Conservation (phyloP, 352 stramenopile genomes). For the Phytophthora palmivora region DNA sequence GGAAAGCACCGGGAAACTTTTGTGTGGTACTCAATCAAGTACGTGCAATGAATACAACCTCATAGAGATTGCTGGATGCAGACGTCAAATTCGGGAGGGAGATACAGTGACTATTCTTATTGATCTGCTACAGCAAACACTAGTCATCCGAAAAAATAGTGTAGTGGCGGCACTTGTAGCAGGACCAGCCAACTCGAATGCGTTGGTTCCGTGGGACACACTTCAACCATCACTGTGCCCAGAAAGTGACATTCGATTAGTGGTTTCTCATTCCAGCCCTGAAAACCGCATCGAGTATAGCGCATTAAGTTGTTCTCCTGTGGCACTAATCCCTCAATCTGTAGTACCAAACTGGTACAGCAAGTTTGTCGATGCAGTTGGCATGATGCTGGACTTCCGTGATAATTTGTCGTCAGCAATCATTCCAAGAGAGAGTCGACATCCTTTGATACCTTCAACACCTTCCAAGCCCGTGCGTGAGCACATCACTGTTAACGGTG, state of each 20-base stretch:
- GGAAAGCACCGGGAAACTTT: conserved; percentile 29
- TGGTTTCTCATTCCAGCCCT: conserved; percentile 32
- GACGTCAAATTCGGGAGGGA: conserved; percentile 38
- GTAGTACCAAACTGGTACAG: conserved; percentile 64
- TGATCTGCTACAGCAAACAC: conserved; percentile 36
- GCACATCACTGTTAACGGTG: conserved; percentile 49
- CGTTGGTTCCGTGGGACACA: conserved; percentile 34
- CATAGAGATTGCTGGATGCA: conserved; percentile 24
- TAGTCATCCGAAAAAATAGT: conserved; percentile 56
- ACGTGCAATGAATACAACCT: conserved; percentile 5
- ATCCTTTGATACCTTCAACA: conserved; percentile 35
- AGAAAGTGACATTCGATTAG: conserved; percentile 26
- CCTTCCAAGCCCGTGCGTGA: conserved; percentile 14
- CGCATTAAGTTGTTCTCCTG: conserved; percentile 38
- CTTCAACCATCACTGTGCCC: conserved; percentile 9
- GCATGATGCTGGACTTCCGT: conserved; percentile 64
- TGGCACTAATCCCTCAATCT: conserved; percentile 38
- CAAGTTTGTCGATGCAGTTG: conserved; percentile 63
- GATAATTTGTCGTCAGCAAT: conserved; percentile 43
- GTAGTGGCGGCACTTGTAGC: conserved; percentile 29
- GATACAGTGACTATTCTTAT: conserved; percentile 55
- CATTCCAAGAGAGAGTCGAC: conserved; percentile 58
- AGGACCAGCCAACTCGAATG: conserved; percentile 17
- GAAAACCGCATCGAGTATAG: conserved; percentile 33
- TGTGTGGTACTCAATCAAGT: conserved; percentile 10